These are phyloP conservation scores for Actinomortierella ambigua DNA, from an alignment of 371 early-diverging fungal species.

Conservation along the genomic window DNA sequence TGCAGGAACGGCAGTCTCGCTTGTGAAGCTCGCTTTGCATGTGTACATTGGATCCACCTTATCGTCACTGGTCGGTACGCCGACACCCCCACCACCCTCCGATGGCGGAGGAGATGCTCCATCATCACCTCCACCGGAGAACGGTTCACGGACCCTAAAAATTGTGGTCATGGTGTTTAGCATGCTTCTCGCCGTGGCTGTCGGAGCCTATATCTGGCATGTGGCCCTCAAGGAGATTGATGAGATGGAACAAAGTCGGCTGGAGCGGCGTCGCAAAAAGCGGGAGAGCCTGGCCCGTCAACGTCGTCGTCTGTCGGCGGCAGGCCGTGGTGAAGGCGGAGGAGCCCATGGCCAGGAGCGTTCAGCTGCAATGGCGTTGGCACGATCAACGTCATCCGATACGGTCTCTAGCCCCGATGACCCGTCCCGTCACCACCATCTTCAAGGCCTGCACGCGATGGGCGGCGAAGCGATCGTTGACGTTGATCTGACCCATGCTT, in stretches of 20 bases:
- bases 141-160: conserved; percentile 30
- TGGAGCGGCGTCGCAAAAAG: conserved; percentile 26
- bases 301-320: conserved; percentile 10
- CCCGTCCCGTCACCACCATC: conserved; percentile 3
- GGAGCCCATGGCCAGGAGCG: background rate
- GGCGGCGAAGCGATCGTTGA: conserved; percentile 13
- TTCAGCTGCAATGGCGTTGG: background rate
- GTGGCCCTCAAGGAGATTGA: conserved; percentile 56
- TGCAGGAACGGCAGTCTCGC: conserved; percentile 67
- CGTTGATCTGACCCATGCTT: conserved; percentile 10
- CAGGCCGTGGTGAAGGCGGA: background rate
- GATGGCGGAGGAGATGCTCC: conserved; percentile 32
- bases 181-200: conserved; percentile 55
- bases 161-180: conserved; percentile 50
- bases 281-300: background rate
- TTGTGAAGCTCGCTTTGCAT: conserved; percentile 68
- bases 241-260: conserved; percentile 41
- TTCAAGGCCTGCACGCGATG: conserved; percentile 6
- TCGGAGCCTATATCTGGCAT: conserved; percentile 63
- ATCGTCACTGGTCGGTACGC: conserved; percentile 58
- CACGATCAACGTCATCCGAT: background rate
- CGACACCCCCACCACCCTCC: conserved; percentile 45
- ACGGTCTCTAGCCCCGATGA: background rate
- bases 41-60: conserved; percentile 78
- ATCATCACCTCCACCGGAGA: background rate